Base-by-base conservation (phyloP, 2,329 filamentous ascomycete species). In the Pyrenophora graminea region DNA sequence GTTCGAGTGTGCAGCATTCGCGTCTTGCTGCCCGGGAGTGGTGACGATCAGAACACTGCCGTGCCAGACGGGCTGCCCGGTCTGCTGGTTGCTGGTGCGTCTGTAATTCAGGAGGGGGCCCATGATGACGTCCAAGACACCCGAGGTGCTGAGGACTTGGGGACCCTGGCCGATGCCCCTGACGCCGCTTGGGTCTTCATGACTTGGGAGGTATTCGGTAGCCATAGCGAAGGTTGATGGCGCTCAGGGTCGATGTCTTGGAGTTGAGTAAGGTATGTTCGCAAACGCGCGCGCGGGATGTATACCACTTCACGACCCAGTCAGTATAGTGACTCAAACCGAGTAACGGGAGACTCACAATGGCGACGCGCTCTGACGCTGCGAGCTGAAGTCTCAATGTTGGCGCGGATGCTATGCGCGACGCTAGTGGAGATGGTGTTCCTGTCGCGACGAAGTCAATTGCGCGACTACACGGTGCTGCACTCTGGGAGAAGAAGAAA, bases 41-140 rank as follows among this genome's bases (percentile, higher is more conserved):
- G 87, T 89, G 45, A 97, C 91, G 42, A 97, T 77, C 63, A 97
- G 77, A 6, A 96, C 89, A 70, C 91, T 96, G 51, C 93, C 92
- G 63, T 89, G 80, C 92, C 93, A 97, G 34, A 75, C 76, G 33
- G 78, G 77, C 41, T 63, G 67, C 23, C 74, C 71, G 2, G 72
- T 67, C 46, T 71, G 58, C 54, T 72, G 78, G 23, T 80, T 81
- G 63, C 87, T 83, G 84, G 88, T 91, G 65, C 84, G 83, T 58
- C 87, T 81, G 72, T 91, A 93, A 74, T 93, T 93, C 56, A 93
- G 75, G 58, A 93, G 76, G 17, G 89, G 89, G 0, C 89, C 89
- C 61, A 84, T 87, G 12, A 88, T 78, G 23, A 91, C 80, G 54
- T 89, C 84, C 64, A 77, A 53, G 5, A 59, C 61, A 17, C 66